Conservation (phyloP, 768 basidiomycete species). For the Lentinula guzmanii region DNA sequence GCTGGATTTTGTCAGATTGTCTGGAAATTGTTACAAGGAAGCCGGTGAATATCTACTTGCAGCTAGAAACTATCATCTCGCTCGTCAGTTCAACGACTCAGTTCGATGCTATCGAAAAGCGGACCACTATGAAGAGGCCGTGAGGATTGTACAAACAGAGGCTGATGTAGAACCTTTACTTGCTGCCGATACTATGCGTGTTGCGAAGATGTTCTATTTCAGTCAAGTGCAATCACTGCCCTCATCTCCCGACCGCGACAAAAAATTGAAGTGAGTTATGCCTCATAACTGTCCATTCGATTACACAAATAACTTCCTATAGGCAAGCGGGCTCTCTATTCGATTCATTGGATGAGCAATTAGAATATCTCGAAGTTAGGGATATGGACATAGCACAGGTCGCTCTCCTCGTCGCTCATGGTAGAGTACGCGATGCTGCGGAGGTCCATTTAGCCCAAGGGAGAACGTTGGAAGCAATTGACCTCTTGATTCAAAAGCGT, state of each 20-base stretch:
- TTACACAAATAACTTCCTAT: not conserved
- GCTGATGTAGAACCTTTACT: constrained; percentile 23
- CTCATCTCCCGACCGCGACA: constrained; percentile 6
- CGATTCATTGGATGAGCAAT: constrained; percentile 38
- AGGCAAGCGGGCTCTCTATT: constrained; percentile 49
- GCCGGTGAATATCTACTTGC: constrained; percentile 35
- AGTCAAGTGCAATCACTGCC: constrained; percentile 15
- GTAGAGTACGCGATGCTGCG: constrained; percentile 43
- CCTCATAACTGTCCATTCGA: not conserved
- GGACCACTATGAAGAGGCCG: constrained; percentile 48
- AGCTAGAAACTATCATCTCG: constrained; percentile 35
- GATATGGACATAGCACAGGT: constrained; percentile 46
- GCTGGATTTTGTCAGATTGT: constrained; percentile 31
- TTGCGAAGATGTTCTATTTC: constrained; percentile 42
- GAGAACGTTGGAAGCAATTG: constrained; percentile 39
- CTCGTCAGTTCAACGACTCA: constrained; percentile 35
- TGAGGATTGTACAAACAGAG: constrained; percentile 35
- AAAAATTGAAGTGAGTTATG: constrained; percentile 19
- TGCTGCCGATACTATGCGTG: constrained; percentile 30
- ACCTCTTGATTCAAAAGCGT: constrained; percentile 26
- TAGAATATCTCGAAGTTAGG: constrained; percentile 52
- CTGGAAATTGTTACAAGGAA: constrained; percentile 41
- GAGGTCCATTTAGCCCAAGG: constrained; percentile 44
- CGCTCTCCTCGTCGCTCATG: constrained; percentile 33
- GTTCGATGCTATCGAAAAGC: constrained; percentile 44